Percentiles rank a stretch among this genome's conserved stretches.
Evolutionary conservation across 164 flowering plant species (phyloP).

Genomic region (Malania oleifera): DNA sequence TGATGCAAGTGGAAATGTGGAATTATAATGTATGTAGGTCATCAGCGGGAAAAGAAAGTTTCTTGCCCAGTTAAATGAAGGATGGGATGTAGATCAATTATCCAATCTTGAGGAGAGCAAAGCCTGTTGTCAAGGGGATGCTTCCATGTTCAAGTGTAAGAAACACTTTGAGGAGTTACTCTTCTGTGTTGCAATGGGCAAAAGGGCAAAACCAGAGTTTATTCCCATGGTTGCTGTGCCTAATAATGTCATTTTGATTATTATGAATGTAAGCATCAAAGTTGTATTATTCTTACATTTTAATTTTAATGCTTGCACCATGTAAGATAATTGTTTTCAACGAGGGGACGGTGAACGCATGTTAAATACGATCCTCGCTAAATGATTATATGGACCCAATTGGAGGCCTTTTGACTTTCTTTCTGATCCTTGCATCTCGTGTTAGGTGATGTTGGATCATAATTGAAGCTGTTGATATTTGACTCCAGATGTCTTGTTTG

Average conservation of each 20-base stretch:
- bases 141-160: constrained; percentile 9
- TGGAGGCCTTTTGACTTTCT: too few species aligned
- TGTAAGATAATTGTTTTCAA: too few species aligned
- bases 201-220: constrained; percentile 21
- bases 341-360: too few species aligned
- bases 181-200: constrained; percentile 22
- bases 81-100: constrained; percentile 2
- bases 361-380: too few species aligned
- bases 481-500: too few species aligned
- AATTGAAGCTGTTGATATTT: too few species aligned
- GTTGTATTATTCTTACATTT: too few species aligned
- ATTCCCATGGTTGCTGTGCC: constrained; percentile 26
- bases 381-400: too few species aligned
- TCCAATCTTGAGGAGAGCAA: neutral
- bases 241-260: constrained; percentile 15
- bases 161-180: constrained; percentile 20
- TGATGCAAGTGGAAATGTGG: neutral
- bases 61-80: constrained; percentile 30
- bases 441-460: too few species aligned
- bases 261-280: constrained; percentile 20
- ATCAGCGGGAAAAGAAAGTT: constrained; percentile 22
- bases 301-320: too few species aligned
- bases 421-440: too few species aligned
- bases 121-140: neutral
- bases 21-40: constrained; percentile 20